These are phyloP conservation scores for Mimosa bimucronata DNA, from an alignment of 306 rosid species.

Conservation along the genomic window DNA sequence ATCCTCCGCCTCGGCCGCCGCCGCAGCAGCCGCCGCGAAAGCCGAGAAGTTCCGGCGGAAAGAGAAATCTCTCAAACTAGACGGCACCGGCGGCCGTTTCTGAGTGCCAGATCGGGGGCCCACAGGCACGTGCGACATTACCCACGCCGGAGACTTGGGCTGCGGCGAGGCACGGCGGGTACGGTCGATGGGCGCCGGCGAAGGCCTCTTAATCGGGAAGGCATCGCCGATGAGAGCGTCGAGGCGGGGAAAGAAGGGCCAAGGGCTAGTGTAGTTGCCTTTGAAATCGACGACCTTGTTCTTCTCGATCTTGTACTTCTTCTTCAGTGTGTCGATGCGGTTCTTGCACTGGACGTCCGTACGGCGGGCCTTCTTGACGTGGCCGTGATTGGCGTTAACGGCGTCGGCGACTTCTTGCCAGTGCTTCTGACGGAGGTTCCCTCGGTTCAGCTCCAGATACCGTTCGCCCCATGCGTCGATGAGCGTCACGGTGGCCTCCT, in stretches of 20 bases:
- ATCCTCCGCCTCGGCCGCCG: slow-evolving; percentile 46
- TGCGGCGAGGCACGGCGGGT: slow-evolving; percentile 16
- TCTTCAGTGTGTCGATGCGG: slow-evolving; percentile 77
- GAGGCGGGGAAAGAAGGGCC: slow-evolving; percentile 63
- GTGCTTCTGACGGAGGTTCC: slow-evolving; percentile 67
- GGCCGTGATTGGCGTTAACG: slow-evolving; percentile 57
- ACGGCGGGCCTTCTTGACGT: slow-evolving; percentile 45
- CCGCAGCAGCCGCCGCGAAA: slow-evolving; percentile 52
- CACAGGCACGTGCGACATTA: slow-evolving; percentile 49
- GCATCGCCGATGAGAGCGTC: slow-evolving; percentile 60
- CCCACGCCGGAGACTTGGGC: slow-evolving; percentile 42
- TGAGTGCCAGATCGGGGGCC: slow-evolving; percentile 62
- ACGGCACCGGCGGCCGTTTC: slow-evolving; percentile 46
- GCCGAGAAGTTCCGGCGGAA: slow-evolving; percentile 52
- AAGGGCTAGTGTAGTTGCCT: slow-evolving; percentile 44
- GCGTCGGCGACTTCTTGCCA: slow-evolving; percentile 75
- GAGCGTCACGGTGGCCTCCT: slow-evolving; percentile 70
- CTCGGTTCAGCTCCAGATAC: slow-evolving; percentile 53
- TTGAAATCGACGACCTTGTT: slow-evolving; percentile 57
- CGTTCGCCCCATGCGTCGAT: slow-evolving; percentile 79
- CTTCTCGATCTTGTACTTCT: slow-evolving; percentile 76
- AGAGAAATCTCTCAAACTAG: slow-evolving; percentile 13
- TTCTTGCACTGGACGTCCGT: slow-evolving; percentile 74
- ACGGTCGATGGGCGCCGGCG: slow-evolving; percentile 42
- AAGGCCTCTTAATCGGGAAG: slow-evolving; percentile 31